Evolutionary conservation across 176 grass and related monocot species (phyloP).

Genomic region (Hsuehochloa calcarea): DNA sequence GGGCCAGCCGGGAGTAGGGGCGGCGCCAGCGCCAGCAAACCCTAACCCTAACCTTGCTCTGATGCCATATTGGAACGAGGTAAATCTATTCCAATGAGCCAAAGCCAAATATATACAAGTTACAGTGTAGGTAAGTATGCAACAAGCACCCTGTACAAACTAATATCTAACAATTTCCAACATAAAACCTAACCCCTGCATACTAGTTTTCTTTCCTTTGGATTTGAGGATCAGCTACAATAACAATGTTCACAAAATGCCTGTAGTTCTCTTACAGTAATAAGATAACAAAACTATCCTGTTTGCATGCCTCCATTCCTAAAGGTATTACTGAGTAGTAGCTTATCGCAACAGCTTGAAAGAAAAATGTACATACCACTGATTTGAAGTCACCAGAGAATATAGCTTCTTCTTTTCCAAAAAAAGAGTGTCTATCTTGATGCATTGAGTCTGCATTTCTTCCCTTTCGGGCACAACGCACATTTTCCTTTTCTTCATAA

Average conservation of each 20-base stretch:
- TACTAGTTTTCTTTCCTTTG: background rate
- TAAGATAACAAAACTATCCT: background rate
- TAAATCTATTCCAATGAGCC: no score
- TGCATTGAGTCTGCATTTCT: constrained; percentile 18
- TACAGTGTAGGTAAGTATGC: no score
- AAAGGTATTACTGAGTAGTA: background rate
- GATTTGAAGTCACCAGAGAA: constrained; percentile 25
- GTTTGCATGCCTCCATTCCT: background rate
- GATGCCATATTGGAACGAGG: no score
- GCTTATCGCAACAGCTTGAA: background rate
- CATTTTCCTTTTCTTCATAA: constrained; percentile 55
- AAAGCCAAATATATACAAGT: no score
- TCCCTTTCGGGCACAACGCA: constrained; percentile 26
- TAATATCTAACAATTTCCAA: no score
- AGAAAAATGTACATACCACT: constrained; percentile 40
- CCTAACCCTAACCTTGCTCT: no score
- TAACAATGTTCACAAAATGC: background rate
- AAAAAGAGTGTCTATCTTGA: constrained; percentile 11
- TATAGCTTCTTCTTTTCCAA: constrained; percentile 24
- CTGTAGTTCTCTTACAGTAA: constrained; percentile 2
- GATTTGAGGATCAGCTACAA: background rate
- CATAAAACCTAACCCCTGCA: background rate
- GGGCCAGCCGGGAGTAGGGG: no score
- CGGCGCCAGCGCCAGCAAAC: no score
- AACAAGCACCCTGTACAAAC: no score